Percentiles rank a stretch among this genome's conserved stretches.
phyloP scores from a whole-genome alignment of 2,329 filamentous ascomycete species.

The Phymatotrichopsis omnivora region DNA sequence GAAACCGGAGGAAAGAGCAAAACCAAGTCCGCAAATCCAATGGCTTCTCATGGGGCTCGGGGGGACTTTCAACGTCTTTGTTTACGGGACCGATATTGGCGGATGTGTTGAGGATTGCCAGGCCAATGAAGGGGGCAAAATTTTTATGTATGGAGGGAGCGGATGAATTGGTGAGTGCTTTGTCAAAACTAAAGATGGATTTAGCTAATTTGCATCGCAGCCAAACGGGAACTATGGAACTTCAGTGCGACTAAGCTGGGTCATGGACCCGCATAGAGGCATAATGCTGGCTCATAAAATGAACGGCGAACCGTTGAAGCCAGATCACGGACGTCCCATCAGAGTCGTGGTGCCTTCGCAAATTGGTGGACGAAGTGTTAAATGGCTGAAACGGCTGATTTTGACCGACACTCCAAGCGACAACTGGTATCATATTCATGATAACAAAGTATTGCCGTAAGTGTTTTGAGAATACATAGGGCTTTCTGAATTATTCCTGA shows the following conservation, averaged over 20 bases:
- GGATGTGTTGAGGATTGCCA: constrained; percentile 59
- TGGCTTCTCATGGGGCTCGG: constrained; percentile 88
- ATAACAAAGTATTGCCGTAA: constrained; percentile 85
- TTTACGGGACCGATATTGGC: constrained; percentile 74
- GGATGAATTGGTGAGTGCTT: constrained; percentile 55
- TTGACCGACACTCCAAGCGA: constrained; percentile 70
- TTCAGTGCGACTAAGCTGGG: constrained; percentile 80
- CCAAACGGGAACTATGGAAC: constrained; percentile 87
- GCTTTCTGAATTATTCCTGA: too few relatives aligned
- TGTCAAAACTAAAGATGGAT: constrained; percentile 4
- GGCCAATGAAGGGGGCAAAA: constrained; percentile 57
- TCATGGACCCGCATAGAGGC: constrained; percentile 68
- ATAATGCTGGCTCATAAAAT: constrained; percentile 84
- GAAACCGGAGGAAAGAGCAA: constrained; percentile 86
- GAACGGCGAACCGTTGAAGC: constrained; percentile 71
- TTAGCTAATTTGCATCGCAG: constrained; percentile 31
- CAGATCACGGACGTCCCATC: constrained; percentile 78
- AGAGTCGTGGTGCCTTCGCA: constrained; percentile 78
- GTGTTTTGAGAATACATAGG: constrained; percentile 35
- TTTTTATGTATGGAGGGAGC: constrained; percentile 90
- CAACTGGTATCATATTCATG: constrained; percentile 93
- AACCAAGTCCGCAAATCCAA: constrained; percentile 85
- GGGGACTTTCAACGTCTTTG: constrained; percentile 73
- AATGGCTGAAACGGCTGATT: constrained; percentile 78
- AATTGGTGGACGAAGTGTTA: constrained; percentile 85